phyloP scores from a whole-genome alignment of 2,329 filamentous ascomycete species.

The Colletotrichum musae region DNA sequence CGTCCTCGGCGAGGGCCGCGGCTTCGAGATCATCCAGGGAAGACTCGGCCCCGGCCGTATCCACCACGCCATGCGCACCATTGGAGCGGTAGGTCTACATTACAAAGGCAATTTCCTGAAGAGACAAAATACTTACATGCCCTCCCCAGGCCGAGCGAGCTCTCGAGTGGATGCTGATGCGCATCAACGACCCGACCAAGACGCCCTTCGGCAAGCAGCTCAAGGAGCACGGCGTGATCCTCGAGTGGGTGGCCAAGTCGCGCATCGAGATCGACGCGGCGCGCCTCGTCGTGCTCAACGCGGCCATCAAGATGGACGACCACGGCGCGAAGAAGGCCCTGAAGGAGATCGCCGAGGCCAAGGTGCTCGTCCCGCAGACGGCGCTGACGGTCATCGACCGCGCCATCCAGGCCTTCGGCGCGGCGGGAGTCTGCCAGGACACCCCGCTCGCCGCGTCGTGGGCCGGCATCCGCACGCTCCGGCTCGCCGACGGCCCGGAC shows the following conservation, averaged over 20 bases:
- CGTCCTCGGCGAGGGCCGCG: constrained; percentile 91
- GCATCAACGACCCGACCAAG: constrained; percentile 93
- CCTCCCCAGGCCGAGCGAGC: constrained; percentile 80
- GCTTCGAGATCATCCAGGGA: constrained; percentile 98
- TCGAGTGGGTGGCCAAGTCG: constrained; percentile 94
- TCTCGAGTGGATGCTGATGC: constrained; percentile 93
- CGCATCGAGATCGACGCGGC: constrained; percentile 95
- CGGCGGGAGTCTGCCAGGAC: constrained; percentile 92
- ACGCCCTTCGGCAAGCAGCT: constrained; percentile 92
- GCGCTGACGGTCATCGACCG: constrained; percentile 92
- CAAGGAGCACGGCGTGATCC: constrained; percentile 90
- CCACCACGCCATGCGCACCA: constrained; percentile 96
- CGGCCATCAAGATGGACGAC: constrained; percentile 94
- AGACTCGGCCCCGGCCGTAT: constrained; percentile 96
- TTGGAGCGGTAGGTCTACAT: constrained; percentile 77
- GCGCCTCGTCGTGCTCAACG: constrained; percentile 91
- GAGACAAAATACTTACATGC: constrained; percentile 13
- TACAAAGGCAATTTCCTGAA: not conserved
- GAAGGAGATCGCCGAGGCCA: constrained; percentile 95
- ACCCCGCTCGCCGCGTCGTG: constrained; percentile 91
- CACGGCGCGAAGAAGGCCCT: constrained; percentile 90
- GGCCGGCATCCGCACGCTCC: constrained; percentile 83
- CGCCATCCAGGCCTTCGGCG: constrained; percentile 93
- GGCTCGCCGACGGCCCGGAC: constrained; percentile 93
- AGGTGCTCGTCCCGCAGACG: constrained; percentile 88